Evolutionary conservation across 2,329 filamentous ascomycete genomes (phyloP), one percentile per base, ranked within the genome.

Genomic region (Fusarium solani-melongenae): DNA sequence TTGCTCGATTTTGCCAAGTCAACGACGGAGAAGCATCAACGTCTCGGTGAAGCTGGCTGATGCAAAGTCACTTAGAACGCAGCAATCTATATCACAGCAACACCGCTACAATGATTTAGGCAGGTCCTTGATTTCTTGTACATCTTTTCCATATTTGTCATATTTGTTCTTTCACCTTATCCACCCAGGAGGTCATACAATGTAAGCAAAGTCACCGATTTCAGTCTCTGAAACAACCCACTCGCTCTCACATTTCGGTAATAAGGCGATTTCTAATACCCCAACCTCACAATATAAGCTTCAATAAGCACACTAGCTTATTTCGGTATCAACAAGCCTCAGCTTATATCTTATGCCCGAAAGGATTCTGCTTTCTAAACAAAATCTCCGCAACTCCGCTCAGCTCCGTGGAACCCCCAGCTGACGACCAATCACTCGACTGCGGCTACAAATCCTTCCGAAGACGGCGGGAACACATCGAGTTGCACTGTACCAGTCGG

Each of bases 51-150:
- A n/a, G n/a, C n/a, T n/a, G n/a, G n/a, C n/a, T n/a, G n/a, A n/a
- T n/a, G n/a, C n/a, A n/a, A n/a, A n/a, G n/a, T 27, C 15, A 38
- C 1, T 39, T 1, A 6, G 17, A 10, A 39, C 9, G n/a, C 4
- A n/a, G 5, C 9, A 11, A n/a, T n/a, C 5, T 9, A n/a, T 5
- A 11, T n/a, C 17, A 39, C 10, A 4, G 9, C 10, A n/a, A 6
- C 9, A 10, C 2, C 5, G 10, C 17, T 5, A 5, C 5, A 9
- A 4, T 17, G 7, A 10, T 17, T 0, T n/a, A 39, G 6, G 17
- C 2, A 39, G 5, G 17, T n/a, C n/a, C 39, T 14, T 11, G 11
- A 41, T 41, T 41, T 22, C 20, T 12, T 41, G 0, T 14, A 8
- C 20, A 14, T 41, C 6, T 12, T 7, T 11, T 20, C 6, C n/a